These are phyloP conservation scores for Aspergillus indologenus DNA, from an alignment of 495 filamentous ascomycete genomes.

Conservation along the genomic window DNA sequence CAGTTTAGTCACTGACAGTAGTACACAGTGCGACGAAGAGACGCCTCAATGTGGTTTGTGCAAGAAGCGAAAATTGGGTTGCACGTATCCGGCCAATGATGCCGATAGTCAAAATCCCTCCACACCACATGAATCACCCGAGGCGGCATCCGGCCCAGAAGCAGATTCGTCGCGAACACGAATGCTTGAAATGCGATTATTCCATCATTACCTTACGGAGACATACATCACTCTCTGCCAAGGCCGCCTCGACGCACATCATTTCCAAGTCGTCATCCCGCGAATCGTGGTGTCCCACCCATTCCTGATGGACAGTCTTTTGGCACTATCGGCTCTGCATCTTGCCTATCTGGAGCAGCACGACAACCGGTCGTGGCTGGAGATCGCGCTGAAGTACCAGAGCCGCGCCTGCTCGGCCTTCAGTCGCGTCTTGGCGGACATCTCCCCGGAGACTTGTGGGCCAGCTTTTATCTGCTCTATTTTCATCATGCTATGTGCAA, in stretches of 20 bases:
- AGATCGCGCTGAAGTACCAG: conserved; percentile 36
- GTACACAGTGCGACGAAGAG: conserved; percentile 36
- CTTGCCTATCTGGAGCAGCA: conserved; percentile 35
- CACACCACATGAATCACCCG: conserved; percentile 22
- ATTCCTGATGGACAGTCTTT: conserved; percentile 46
- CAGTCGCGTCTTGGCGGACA: conserved; percentile 26
- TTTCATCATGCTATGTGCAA: conserved; percentile 39
- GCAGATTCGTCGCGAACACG: conserved; percentile 23
- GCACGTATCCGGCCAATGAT: conserved; percentile 35
- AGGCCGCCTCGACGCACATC: conserved; percentile 28
- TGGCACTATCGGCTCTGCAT: conserved; percentile 48
- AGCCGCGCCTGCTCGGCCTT: conserved; percentile 35
- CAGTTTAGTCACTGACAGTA: not conserved
- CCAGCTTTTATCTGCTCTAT: conserved; percentile 42
- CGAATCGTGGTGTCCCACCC: conserved; percentile 41
- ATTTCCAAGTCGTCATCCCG: conserved; percentile 44
- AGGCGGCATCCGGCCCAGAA: conserved; percentile 8
- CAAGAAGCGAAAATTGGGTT: conserved; percentile 35
- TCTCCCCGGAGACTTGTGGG: conserved; percentile 27
- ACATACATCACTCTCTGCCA: conserved; percentile 32
- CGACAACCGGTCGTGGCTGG: conserved; percentile 31
- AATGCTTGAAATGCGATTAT: conserved; percentile 38
- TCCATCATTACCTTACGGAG: conserved; percentile 39
- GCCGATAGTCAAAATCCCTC: conserved; percentile 26
- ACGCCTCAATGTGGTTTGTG: conserved; percentile 36